These are phyloP conservation scores for Mucor saturninus DNA, from an alignment of 371 early-diverging fungal species.

Conservation along the genomic window DNA sequence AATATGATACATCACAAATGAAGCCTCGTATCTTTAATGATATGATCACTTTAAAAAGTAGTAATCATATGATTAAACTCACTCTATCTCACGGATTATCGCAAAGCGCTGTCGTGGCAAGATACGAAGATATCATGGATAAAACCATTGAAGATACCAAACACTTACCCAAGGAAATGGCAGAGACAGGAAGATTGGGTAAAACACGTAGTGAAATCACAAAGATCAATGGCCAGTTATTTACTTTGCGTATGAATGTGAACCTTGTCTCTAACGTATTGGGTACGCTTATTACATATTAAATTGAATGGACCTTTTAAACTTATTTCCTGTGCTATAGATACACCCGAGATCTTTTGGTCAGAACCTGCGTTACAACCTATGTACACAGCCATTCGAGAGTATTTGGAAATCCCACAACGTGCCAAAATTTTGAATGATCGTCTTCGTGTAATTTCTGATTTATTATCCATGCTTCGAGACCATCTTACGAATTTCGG, in stretches of 20 bases:
- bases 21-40: constrained; percentile 74
- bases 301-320: no score
- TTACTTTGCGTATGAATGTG: constrained; percentile 59
- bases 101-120: constrained; percentile 73
- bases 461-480: constrained; percentile 82
- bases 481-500: constrained; percentile 72
- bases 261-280: constrained; percentile 62
- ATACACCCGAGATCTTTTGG: constrained; percentile 66
- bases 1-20: constrained; percentile 71
- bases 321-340: constrained; percentile 9
- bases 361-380: constrained; percentile 59
- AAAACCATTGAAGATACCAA: constrained; percentile 69
- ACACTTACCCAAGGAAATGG: constrained; percentile 56
- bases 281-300: constrained; percentile 24
- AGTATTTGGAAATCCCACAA: constrained; percentile 81
- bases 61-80: constrained; percentile 82
- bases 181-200: constrained; percentile 51
- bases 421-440: constrained; percentile 86
- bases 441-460: constrained; percentile 78
- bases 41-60: constrained; percentile 73
- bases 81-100: constrained; percentile 70
- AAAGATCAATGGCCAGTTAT: constrained; percentile 81
- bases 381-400: constrained; percentile 57
- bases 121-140: constrained; percentile 73
- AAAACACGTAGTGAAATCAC: constrained; percentile 74